Evolutionary conservation across 2,329 filamentous ascomycete genomes (phyloP).

Genomic region (Dothideomycetes sp.): DNA sequence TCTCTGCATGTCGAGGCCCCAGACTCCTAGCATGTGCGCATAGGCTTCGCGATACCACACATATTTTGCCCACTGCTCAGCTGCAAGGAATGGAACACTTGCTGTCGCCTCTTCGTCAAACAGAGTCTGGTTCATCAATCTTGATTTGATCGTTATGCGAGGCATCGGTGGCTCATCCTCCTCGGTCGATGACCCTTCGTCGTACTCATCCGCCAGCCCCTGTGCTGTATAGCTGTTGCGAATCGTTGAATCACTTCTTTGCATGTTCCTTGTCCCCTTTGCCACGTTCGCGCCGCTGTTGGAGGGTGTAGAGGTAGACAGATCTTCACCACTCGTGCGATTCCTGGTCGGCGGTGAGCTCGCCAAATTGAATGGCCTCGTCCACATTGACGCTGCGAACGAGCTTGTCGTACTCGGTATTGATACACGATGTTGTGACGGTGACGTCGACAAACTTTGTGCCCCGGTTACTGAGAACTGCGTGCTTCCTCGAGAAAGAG

Average conservation of each 20-base stretch:
- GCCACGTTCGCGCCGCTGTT: slow-evolving; percentile 35
- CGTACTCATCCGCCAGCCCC: slow-evolving; percentile 15
- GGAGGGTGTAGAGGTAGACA: slow-evolving; percentile 30
- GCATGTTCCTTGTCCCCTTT: slow-evolving; percentile 23
- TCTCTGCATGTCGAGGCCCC: slow-evolving; percentile 43
- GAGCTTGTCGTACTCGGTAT: slow-evolving; percentile 27
- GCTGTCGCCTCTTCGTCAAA: slow-evolving; percentile 43
- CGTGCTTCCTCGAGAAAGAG: slow-evolving; percentile 26
- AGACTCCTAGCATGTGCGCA: slow-evolving; percentile 47
- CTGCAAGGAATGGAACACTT: slow-evolving; percentile 38
- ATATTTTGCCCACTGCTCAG: slow-evolving; percentile 36
- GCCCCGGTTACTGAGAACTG: slow-evolving; percentile 26
- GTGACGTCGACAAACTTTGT: slow-evolving; percentile 31
- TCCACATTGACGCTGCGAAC: slow-evolving; percentile 27
- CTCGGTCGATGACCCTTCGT: slow-evolving; percentile 23
- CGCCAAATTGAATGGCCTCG: slow-evolving; percentile 26
- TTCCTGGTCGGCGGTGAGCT: slow-evolving; percentile 25
- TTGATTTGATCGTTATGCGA: slow-evolving; percentile 34
- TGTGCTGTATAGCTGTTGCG: slow-evolving; percentile 14
- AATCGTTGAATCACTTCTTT: slow-evolving; percentile 19
- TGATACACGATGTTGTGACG: slow-evolving; percentile 24
- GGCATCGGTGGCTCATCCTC: slow-evolving; percentile 24
- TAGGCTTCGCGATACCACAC: slow-evolving; percentile 45
- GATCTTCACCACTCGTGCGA: slow-evolving; percentile 24
- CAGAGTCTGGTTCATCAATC: slow-evolving; percentile 44